Percentiles rank a stretch among this genome's conserved stretches.
Evolutionary conservation across 345 rosid species (phyloP).

Genomic region (Odontarrhena argentea): DNA sequence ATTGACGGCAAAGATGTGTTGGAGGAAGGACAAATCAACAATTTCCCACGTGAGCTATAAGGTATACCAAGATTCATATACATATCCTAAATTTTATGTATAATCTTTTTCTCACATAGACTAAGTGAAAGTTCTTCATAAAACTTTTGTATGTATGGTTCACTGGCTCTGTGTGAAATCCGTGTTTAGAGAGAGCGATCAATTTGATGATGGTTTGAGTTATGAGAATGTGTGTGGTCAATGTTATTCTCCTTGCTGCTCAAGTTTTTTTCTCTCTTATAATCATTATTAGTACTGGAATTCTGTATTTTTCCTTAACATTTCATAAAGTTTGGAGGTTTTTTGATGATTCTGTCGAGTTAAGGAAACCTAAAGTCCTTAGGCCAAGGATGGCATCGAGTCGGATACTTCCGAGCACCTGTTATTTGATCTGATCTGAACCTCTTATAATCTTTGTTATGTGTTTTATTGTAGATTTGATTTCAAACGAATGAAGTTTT

Average conservation of each 20-base stretch:
- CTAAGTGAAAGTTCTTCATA: constrained; percentile 15
- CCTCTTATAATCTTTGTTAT: neutral
- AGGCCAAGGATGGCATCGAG: neutral
- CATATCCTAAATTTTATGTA: constrained; percentile 25
- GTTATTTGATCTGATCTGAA: neutral
- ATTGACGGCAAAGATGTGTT: constrained; percentile 65
- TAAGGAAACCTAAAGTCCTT: neutral
- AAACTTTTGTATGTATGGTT: constrained; percentile 26
- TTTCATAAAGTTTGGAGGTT: constrained; percentile 9
- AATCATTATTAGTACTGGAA: too few species aligned
- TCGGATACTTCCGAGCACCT: neutral
- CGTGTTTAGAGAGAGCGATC: constrained; percentile 2
- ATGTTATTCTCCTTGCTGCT: constrained; percentile 20
- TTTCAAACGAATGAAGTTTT: neutral
- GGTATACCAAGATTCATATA: constrained; percentile 36
- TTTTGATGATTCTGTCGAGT: neutral
- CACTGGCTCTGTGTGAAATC: constrained; percentile 36
- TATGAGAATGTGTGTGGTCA: constrained; percentile 15
- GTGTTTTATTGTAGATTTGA: neutral
- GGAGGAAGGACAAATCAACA: constrained; percentile 93
- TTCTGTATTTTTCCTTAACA: too few species aligned
- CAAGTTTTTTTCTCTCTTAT: neutral
- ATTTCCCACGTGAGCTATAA: constrained; percentile 74
- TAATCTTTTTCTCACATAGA: constrained; percentile 14
- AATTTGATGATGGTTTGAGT: constrained; percentile 33